A percentile compares a stretch with the other conserved stretches of the same genome.
Conservation (phyloP, 2,329 filamentous ascomycete genomes). For the Fusarium sp. region DNA sequence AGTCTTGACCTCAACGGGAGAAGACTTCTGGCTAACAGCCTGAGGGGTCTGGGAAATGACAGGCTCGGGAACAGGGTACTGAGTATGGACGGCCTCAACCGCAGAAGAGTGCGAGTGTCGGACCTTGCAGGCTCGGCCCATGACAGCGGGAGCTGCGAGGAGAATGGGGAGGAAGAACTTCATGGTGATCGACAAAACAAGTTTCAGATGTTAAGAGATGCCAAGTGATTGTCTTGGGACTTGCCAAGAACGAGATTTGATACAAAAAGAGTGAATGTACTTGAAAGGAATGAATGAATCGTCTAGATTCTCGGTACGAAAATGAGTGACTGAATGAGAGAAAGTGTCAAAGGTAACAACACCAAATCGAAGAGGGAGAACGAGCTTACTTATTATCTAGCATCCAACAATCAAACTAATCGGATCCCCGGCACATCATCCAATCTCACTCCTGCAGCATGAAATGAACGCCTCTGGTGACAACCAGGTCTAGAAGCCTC, state of each 20-base stretch:
- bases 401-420: not conserved
- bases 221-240: slow-evolving; percentile 9
- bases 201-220: slow-evolving; percentile 6
- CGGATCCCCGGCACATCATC: slow-evolving; percentile 8
- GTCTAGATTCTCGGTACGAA: slow-evolving; percentile 6
- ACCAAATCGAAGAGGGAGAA: not conserved
- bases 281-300: slow-evolving; percentile 20
- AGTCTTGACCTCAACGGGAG: not conserved
- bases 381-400: not conserved
- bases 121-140: slow-evolving; percentile 39
- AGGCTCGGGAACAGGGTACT: not conserved
- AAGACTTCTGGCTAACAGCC: not conserved
- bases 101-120: slow-evolving; percentile 18
- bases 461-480: not conserved
- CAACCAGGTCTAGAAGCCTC: slow-evolving; percentile 31
- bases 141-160: slow-evolving; percentile 38
- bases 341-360: not conserved
- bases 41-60: not conserved
- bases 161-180: slow-evolving; percentile 40
- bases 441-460: slow-evolving; percentile 29
- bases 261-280: slow-evolving; percentile 7
- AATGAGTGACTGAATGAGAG: slow-evolving; percentile 29
- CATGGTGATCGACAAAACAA: slow-evolving; percentile 30
- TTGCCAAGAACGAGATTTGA: slow-evolving; percentile 23
- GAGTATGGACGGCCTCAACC: slow-evolving; percentile 3